These are phyloP conservation scores for Jatropha curcas DNA, from an alignment of 345 rosid genomes.

Conservation along the genomic window DNA sequence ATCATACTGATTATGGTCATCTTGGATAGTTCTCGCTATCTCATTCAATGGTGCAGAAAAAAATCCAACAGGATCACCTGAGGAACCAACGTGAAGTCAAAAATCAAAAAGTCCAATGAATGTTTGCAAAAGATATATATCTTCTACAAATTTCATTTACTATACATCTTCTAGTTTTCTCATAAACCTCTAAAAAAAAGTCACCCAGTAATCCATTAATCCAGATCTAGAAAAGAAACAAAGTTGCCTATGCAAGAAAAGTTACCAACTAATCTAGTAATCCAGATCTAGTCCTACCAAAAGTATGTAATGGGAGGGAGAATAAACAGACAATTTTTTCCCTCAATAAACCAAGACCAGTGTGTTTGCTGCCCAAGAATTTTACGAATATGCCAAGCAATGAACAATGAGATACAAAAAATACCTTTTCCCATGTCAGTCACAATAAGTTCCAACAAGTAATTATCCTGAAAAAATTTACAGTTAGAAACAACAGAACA, in stretches of 20 bases:
- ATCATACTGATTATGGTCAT: constrained; percentile 41
- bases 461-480: constrained; percentile 59
- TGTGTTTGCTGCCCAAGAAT: not conserved
- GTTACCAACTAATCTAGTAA: not conserved
- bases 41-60: constrained; percentile 70
- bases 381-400: not conserved
- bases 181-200: too few relatives aligned
- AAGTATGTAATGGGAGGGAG: not conserved
- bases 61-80: constrained; percentile 77
- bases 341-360: not conserved
- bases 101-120: not conserved
- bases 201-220: too few relatives aligned
- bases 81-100: constrained; percentile 21
- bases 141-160: not conserved
- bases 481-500: constrained; percentile 16
- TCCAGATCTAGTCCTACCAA: not conserved
- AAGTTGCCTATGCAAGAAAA: not conserved
- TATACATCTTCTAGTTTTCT: too few relatives aligned
- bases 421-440: constrained; percentile 75
- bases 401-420: not conserved
- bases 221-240: too few relatives aligned
- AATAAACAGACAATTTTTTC: not conserved
- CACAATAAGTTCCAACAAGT: constrained; percentile 60
- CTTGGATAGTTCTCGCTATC: constrained; percentile 52
- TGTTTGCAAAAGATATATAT: not conserved